Evolutionary conservation across 1,284 basidiomycete species (phyloP), one percentile per base, ranked within the genome.

Genomic region (Takashimella koratensis): DNA sequence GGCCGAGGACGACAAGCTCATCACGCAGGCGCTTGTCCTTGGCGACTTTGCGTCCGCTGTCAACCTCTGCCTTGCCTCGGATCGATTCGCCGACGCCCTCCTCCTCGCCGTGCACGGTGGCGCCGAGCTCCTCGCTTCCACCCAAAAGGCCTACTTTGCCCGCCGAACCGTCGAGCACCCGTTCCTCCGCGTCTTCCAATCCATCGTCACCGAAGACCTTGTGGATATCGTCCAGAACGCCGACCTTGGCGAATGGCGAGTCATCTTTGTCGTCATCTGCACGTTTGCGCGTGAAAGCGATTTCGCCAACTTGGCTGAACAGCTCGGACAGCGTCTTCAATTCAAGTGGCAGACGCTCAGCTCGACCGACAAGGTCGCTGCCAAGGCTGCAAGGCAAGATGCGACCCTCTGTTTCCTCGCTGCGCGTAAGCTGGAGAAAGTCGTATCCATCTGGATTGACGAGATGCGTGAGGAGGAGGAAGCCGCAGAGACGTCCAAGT

Each of bases 41-140:
- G 95, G 95, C 36, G 95, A 98, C 76, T 97, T 98, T 64, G 83
- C 86, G 62, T 89, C 86, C 20, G 95, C 95, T 1, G 95, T 98
- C 16, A 86, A 90, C 10, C 80, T 98, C 5, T 96, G 93, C 72
- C 81, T 98, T 13, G 89, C 90, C 0, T 83, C 86, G 0, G 90
- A 94, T 56, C 84, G 93, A 41, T 97, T 86, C 67, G 94, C 95
- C 4, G 95, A 98, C 66, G 94, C 96, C 0, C 88, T 98, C 52
- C 81, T 98, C 10, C 83, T 98, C 11, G 92, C 95, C 39, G 92
- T 90, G 21, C 87, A 88, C 59, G 95, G 93, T 36, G 93, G 93
- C 0, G 81, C 86, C 0, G 90, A 93, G 44, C 84, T 98, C n/a
- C 80, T 98, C 21, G 84, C 86, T 43, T 84, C 84, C 53, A 95